Percentiles rank a stretch among this genome's conserved stretches.
Evolutionary conservation across 176 grass and related monocot genomes (phyloP).

Genomic region (Dendrocalamus sinicus): DNA sequence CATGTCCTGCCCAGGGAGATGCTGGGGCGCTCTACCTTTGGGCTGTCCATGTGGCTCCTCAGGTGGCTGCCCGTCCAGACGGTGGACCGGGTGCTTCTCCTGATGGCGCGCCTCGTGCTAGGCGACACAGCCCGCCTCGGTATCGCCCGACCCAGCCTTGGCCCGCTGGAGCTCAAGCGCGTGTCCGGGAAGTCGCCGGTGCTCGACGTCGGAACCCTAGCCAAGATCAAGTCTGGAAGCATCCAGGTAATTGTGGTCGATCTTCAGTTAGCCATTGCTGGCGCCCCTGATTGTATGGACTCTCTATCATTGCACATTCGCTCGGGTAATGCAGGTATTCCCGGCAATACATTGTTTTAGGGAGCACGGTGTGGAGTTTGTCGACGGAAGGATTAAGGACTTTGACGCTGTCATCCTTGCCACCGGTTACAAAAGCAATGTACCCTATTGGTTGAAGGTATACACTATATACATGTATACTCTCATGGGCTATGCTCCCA

Average conservation of each 20-base stretch:
- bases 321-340: conserved; percentile 46
- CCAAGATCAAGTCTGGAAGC: conserved; percentile 77
- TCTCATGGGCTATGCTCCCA: neutral
- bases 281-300: neutral
- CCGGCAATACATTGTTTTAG: conserved; percentile 55
- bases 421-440: conserved; percentile 87
- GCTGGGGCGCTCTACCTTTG: conserved; percentile 77
- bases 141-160: conserved; percentile 65
- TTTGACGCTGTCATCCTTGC: conserved; percentile 80
- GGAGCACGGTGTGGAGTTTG: conserved; percentile 65
- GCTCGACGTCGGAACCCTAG: conserved; percentile 79
- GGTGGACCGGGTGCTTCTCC: conserved; percentile 68
- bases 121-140: conserved; percentile 65
- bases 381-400: conserved; percentile 56
- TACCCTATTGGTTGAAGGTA: conserved; percentile 92
- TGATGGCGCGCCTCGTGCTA: conserved; percentile 50
- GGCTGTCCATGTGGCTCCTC: conserved; percentile 66
- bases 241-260: conserved; percentile 50
- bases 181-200: conserved; percentile 80
- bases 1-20: conserved; percentile 87
- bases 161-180: conserved; percentile 71
- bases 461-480: neutral
- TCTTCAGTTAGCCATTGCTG: neutral
- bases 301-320: neutral
- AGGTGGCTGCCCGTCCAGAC: conserved; percentile 47